Evolutionary conservation across 495 filamentous ascomycete genomes (phyloP).

Genomic region (Pseudevernia furfuracea): DNA sequence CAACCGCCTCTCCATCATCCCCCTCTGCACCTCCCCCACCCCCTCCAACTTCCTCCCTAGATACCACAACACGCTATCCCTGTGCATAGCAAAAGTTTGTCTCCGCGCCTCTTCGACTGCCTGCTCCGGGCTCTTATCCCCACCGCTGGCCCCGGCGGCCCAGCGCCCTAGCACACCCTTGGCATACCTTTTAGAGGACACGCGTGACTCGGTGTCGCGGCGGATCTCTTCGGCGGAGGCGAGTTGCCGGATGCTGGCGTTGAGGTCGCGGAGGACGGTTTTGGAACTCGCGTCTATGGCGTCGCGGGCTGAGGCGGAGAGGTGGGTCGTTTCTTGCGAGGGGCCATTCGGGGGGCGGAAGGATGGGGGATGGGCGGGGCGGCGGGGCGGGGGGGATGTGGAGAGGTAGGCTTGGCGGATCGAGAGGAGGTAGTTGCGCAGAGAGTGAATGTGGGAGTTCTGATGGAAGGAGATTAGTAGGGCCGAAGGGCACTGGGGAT

Average conservation of each 20-base stretch:
- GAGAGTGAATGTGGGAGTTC: slow-evolving; percentile 77
- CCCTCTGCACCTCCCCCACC: slow-evolving; percentile 66
- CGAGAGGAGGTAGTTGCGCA: slow-evolving; percentile 66
- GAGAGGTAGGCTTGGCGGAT: slow-evolving; percentile 91
- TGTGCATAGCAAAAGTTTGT: slow-evolving; percentile 49
- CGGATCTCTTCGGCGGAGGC: slow-evolving; percentile 76
- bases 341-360: slow-evolving; percentile 28
- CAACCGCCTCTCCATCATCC: slow-evolving; percentile 86
- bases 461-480: slow-evolving; percentile 31
- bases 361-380: slow-evolving; percentile 31
- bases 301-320: slow-evolving; percentile 65
- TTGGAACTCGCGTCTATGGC: slow-evolving; percentile 80
- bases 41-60: slow-evolving; percentile 65
- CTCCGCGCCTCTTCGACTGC: slow-evolving; percentile 59
- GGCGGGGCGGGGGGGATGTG: slow-evolving; percentile 49
- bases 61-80: slow-evolving; percentile 80
- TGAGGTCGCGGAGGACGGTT: slow-evolving; percentile 71
- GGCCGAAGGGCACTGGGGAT: slow-evolving; percentile 10
- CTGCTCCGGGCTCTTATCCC: slow-evolving; percentile 51
- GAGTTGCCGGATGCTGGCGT: slow-evolving; percentile 65
- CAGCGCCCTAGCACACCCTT: slow-evolving; percentile 59
- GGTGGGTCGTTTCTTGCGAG: slow-evolving; percentile 33
- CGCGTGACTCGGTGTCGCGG: slow-evolving; percentile 56
- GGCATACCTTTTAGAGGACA: slow-evolving; percentile 64
- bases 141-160: slow-evolving; percentile 54